Base-by-base conservation (phyloP, 2,329 filamentous ascomycete genomes). In the Cadophora malorum region DNA sequence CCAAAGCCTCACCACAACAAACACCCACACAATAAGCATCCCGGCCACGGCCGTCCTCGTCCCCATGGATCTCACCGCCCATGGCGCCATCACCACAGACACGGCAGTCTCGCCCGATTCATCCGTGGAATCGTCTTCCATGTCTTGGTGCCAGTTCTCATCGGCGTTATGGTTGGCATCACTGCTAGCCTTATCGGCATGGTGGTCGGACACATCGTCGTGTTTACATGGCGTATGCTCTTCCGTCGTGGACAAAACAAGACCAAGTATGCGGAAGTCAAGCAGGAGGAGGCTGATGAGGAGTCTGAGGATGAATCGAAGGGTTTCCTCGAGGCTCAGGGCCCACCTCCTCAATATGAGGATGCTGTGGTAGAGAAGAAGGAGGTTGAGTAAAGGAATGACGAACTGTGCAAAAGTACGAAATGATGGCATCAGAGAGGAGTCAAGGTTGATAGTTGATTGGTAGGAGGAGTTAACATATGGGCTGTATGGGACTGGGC, bases 131-230 rank as follows among this genome's bases (percentile, higher is more conserved):
- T 91, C 61, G 82, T 85, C 70, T 81, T 87, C 47, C 87, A 90
- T 69, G 84, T 93, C 55, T 78, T 93, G 59, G 81, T 93, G 49
- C 91, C 91, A 1, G 83, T 92, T 64, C 80, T 91, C 63, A 84
- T 92, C 71, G 91, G 91, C 67, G 84, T 93, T 71, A 83, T 88
- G 28, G 88, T 89, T 55, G 91, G 91, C 75, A 84, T 92, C 65
- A 83, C 84, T 35, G 88, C 90, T 70, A 90, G 90, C 78, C 78
- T 91, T 50, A 76, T 92, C 58, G 90, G 88, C 65, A 90, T 93
- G 85, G 80, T 89, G 67, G 78, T 90, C 50, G 90, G 89, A 70
- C 88, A 86, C 62, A 73, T 90, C 64, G 81, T 88, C 64, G 84
- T 90, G 63, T 87, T 86, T 67, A 61, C 89, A 31, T 87, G 87